Evolutionary conservation across 2,329 filamentous ascomycete genomes (phyloP).

Genomic region (Albophoma yamanashiensis): DNA sequence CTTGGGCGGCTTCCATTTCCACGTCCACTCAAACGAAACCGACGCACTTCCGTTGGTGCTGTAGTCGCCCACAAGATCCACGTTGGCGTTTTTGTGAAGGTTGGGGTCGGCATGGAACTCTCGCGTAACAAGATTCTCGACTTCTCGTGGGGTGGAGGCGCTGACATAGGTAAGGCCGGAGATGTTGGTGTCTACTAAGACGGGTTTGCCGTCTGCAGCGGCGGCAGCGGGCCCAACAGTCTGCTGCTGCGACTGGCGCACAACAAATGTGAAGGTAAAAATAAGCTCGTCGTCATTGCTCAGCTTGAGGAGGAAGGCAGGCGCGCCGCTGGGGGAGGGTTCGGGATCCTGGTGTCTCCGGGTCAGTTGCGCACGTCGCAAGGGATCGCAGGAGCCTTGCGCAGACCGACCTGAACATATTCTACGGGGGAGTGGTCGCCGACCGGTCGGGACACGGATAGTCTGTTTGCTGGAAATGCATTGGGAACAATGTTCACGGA

Average conservation of each 20-base stretch:
- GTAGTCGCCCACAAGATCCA: conserved; percentile 89
- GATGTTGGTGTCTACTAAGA: conserved; percentile 60
- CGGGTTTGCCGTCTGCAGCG: conserved; percentile 37
- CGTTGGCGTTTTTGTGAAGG: conserved; percentile 92
- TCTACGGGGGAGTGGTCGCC: conserved; percentile 72
- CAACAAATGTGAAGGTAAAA: conserved; percentile 86
- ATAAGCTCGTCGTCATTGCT: conserved; percentile 84
- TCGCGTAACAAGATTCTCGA: conserved; percentile 86
- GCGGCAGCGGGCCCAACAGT: conserved; percentile 26
- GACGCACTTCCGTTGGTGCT: conserved; percentile 72
- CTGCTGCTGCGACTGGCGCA: conserved; percentile 40
- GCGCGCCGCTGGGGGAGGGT: conserved; percentile 34
- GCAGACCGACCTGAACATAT: conserved; percentile 69
- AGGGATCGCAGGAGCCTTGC: not conserved
- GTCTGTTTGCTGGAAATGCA: conserved; percentile 72
- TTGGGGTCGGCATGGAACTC: conserved; percentile 98
- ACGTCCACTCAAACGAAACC: conserved; percentile 87
- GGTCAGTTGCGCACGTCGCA: conserved; percentile 4
- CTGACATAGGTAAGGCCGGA: conserved; percentile 88
- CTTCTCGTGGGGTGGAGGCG: conserved; percentile 72
- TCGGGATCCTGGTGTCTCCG: conserved; percentile 62
- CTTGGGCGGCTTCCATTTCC: conserved; percentile 94
- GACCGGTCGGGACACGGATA: conserved; percentile 58
- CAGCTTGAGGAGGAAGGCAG: conserved; percentile 77
- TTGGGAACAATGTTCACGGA: conserved; percentile 75